Percentiles rank a stretch among this genome's conserved stretches.
These are phyloP conservation scores for Musa itinerans DNA, from an alignment of 176 grass and related monocot genomes.

Conservation along the genomic window DNA sequence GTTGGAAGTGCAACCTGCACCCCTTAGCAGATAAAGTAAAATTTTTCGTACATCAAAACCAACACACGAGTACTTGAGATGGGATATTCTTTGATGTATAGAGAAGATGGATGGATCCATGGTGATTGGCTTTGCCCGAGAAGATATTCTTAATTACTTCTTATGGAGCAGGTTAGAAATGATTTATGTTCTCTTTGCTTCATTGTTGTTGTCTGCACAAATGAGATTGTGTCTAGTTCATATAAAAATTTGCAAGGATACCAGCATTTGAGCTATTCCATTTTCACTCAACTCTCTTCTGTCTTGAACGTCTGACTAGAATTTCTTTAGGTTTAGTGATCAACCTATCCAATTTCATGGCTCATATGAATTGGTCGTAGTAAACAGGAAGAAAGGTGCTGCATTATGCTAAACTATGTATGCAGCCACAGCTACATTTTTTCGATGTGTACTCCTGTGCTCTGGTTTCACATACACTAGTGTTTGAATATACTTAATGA, in stretches of 20 bases:
- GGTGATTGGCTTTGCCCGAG: background rate
- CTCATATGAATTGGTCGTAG: background rate
- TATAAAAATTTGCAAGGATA: background rate
- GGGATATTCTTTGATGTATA: slow-evolving; percentile 4
- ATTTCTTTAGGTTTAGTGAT: background rate
- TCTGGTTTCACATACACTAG: too few relatives aligned
- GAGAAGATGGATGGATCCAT: slow-evolving; percentile 6
- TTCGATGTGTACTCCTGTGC: too few relatives aligned
- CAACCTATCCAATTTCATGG: background rate
- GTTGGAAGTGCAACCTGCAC: slow-evolving; percentile 79
- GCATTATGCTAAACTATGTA: too few relatives aligned
- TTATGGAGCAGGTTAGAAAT: slow-evolving; percentile 10
- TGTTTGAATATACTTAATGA: too few relatives aligned
- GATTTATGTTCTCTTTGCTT: background rate
- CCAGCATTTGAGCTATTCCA: background rate
- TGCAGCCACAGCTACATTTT: too few relatives aligned
- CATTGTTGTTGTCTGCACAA: background rate
- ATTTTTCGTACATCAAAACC: slow-evolving; percentile 1
- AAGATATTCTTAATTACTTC: slow-evolving; percentile 6
- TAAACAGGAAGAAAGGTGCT: background rate
- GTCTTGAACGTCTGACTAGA: background rate
- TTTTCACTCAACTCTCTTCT: background rate
- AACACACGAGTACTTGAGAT: background rate
- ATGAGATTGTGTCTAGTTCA: background rate
- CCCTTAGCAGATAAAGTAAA: slow-evolving; percentile 50